phyloP scores from a whole-genome alignment of 495 filamentous ascomycete genomes.

The Neurospora sp. region DNA sequence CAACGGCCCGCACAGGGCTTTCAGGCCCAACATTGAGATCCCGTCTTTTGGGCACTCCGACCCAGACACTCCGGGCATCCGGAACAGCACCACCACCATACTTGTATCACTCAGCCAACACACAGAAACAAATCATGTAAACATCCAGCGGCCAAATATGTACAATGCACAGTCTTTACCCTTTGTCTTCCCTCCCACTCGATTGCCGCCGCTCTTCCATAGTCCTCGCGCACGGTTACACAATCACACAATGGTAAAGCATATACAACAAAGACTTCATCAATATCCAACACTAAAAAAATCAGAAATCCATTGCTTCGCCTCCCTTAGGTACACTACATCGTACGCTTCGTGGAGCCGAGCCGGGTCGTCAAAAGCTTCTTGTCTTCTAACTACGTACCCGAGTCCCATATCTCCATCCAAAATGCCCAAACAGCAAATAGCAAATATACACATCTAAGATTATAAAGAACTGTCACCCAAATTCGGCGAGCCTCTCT shows the following conservation, averaged over 20 bases:
- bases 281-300: not conserved
- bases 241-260: not conserved
- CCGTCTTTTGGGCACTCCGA: not conserved
- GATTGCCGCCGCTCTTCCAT: not conserved
- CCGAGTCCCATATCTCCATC: constrained; percentile 1
- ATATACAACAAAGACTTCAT: not conserved
- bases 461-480: constrained; percentile 10
- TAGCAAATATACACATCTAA: constrained; percentile 37
- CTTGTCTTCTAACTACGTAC: constrained; percentile 45
- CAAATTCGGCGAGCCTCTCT: constrained; percentile 7
- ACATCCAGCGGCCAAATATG: not conserved
- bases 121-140: not conserved
- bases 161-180: not conserved
- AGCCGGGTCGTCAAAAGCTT: constrained; percentile 67
- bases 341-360: not conserved
- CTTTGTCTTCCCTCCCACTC: not conserved
- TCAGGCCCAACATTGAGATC: not conserved
- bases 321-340: not conserved
- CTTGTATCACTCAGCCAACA: not conserved
- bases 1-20: not conserved
- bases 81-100: not conserved
- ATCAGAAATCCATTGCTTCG: not conserved
- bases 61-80: not conserved
- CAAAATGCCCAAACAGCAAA: constrained; percentile 2
- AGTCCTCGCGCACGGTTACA: not conserved